A percentile compares a stretch with the other conserved stretches of the same genome.
These are phyloP conservation scores for Rubroboletus pulcherrimus DNA, from an alignment of 768 basidiomycete species.

Conservation along the genomic window DNA sequence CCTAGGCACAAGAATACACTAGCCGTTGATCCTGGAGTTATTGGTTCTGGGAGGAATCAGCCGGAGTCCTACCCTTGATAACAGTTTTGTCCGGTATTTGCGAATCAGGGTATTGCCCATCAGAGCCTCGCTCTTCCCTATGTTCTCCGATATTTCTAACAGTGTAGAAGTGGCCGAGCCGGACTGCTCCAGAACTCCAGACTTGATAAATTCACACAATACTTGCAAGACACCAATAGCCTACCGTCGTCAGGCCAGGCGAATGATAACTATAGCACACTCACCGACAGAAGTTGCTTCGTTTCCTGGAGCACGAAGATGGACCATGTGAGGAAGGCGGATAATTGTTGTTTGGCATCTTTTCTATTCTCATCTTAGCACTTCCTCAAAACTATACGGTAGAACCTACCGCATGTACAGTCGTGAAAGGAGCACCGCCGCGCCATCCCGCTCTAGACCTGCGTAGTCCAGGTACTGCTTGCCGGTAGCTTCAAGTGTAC, in stretches of 20 bases:
- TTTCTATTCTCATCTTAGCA: slow-evolving; percentile 40
- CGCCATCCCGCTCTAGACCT: slow-evolving; percentile 83
- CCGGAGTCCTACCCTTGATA: slow-evolving; percentile 61
- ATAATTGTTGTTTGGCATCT: slow-evolving; percentile 50
- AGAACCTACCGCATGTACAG: slow-evolving; percentile 69
- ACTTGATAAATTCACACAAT: slow-evolving; percentile 66
- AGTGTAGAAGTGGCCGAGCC: slow-evolving; percentile 42
- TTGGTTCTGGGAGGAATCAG: slow-evolving; percentile 50
- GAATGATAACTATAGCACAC: slow-evolving; percentile 8
- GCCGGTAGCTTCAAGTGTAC: slow-evolving; percentile 53
- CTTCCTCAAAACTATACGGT: neutral
- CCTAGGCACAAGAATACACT: slow-evolving; percentile 21
- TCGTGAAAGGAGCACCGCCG: slow-evolving; percentile 75
- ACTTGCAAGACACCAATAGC: slow-evolving; percentile 65
- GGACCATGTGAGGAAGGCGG: slow-evolving; percentile 51
- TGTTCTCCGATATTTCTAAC: slow-evolving; percentile 40
- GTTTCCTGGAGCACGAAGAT: slow-evolving; percentile 34
- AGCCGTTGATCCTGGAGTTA: slow-evolving; percentile 41
- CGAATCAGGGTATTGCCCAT: slow-evolving; percentile 62
- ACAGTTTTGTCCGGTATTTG: slow-evolving; percentile 64
- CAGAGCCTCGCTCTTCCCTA: slow-evolving; percentile 42
- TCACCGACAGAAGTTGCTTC: slow-evolving; percentile 51
- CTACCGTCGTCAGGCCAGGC: slow-evolving; percentile 35
- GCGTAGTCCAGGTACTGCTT: slow-evolving; percentile 57
- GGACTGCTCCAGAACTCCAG: slow-evolving; percentile 53